A percentile compares a stretch with the other conserved stretches of the same genome.
Evolutionary conservation across 495 filamentous ascomycete species (phyloP).

Genomic region (Xylaria curta): DNA sequence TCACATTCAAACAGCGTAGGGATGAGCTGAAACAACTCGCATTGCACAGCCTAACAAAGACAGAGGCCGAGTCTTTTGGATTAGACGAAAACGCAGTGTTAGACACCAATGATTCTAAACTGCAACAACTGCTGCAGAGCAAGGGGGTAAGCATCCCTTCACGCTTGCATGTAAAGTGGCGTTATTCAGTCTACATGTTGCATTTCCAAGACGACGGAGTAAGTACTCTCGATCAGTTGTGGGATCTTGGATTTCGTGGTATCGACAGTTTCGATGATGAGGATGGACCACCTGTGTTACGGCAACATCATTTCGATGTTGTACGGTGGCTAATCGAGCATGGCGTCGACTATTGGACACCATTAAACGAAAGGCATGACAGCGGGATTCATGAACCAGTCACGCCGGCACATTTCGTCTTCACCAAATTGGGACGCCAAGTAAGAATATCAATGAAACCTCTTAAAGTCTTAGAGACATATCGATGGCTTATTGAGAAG

Average conservation of each 20-base stretch:
- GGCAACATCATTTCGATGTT: no score
- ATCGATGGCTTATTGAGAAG: background rate
- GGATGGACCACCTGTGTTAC: background rate
- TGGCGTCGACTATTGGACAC: slow-evolving; percentile 13
- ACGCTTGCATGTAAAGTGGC: background rate
- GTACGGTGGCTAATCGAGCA: slow-evolving; percentile 13
- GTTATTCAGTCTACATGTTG: background rate
- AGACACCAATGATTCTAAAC: background rate
- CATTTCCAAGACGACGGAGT: background rate
- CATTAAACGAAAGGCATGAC: background rate
- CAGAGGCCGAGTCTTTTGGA: background rate
- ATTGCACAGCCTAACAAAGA: background rate
- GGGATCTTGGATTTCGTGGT: slow-evolving; percentile 7
- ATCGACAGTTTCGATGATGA: background rate
- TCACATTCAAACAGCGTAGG: background rate
- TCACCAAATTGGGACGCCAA: background rate
- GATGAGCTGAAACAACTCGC: slow-evolving; percentile 5
- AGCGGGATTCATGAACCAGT: background rate
- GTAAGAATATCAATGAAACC: background rate
- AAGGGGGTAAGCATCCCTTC: background rate
- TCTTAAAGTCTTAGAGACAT: background rate
- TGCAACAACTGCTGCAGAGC: background rate
- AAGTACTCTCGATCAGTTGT: background rate
- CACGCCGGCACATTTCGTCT: slow-evolving; percentile 3
- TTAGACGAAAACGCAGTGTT: background rate